Base-by-base conservation (phyloP, 352 stramenopile species). In the Globisporangium sylvaticum region DNA sequence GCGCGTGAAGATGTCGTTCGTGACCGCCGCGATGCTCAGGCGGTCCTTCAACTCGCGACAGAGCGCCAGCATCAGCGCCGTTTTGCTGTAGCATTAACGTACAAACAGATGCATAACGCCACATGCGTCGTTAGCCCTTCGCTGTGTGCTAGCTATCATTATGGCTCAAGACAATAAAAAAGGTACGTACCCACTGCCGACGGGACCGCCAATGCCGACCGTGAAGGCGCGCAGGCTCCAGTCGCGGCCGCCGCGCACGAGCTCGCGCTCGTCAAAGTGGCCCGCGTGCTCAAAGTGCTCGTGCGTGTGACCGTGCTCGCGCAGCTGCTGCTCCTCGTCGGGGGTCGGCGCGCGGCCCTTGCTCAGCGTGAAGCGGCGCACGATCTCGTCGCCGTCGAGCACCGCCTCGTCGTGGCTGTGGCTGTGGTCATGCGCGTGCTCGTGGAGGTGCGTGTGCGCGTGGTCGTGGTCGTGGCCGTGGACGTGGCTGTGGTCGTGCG, bases 1-100 rank as follows among this genome's bases (percentile, higher is more conserved):
- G 67, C 96, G 90, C 31, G 97, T 99, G 72, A 99, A 99, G 69
- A 99, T 99, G 65, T 99, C 97, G 78, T 99, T 99, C 8, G 97
- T 99, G n/a, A 99, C 89, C 8, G 90, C 90, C 24, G 79, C 88
- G 55, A 97, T 83, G 69, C 84, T 96, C 67, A 83, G 73, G 39
- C 80, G 73, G 68, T 96, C 79, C 54, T 94, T 89, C 24, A 99
- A 83, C 34, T 75, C 76, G 63, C 89, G 89, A 67, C 94, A 98
- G 53, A 99, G 75, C 55, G 89, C 87, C 48, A 98, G 77, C 72
- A 98, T 98, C 7, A 99, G 78, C 58, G 95, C 95, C 22, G 95
- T 99, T 76, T 99, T 99, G 58, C 90, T 89, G 54, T n/a, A 50
- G 3, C 32, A 69, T 8, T 52, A 25, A 22, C 14, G 25, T 15